Base-by-base conservation (phyloP, 2,329 filamentous ascomycete genomes). In the Pyricularia grisea region DNA sequence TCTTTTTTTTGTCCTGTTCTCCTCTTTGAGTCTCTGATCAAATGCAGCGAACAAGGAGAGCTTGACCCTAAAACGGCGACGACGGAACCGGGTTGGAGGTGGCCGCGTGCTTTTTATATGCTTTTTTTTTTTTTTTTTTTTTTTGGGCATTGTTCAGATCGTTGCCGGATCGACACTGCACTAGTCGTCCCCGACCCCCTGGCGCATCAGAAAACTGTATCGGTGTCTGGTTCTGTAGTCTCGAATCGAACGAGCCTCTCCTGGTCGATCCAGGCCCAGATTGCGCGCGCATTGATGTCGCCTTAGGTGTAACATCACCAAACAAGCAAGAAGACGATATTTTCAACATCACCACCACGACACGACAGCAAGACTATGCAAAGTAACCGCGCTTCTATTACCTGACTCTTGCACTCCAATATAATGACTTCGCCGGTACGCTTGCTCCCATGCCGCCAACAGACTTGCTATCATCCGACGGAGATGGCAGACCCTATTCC, bases 371-470 rank as follows among this genome's bases (percentile, higher is more conserved):
- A 30, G 60, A 28, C 25, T 27, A 63, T 25, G 14, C 60, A 27
- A 63, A 63, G 60, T 63, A 63, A 28, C 28, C 60, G 28, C 27
- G 60, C 58, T 63, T 63, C 60, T 28, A 63, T 66, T 31, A 20
- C 64, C 42, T 67, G 50, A 33, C 58, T 67, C 60, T 60, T 50
- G 27, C 28, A 36, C 25, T 65, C 50, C 20, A 67, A 71, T 78
- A 79, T 76, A 73, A 79, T 79, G 78, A 77, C 74, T 76, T 76
- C 72, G 73, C 74, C 74, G 74, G 72, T 72, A 73, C 72, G 71
- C 72, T 73, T 70, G 74, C 74, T 76, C 75, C 73, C 74, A 79
- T 79, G 78, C 76, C 77, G 76, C 74, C 75, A 72, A 72, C 75
- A 75, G 75, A 77, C 75, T 75, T 74, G 75, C 76, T 76, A 74